Evolutionary conservation across 129 eudicot genomes (phyloP), one percentile per base, ranked within the genome.

Genomic region (Tagetes erecta): DNA sequence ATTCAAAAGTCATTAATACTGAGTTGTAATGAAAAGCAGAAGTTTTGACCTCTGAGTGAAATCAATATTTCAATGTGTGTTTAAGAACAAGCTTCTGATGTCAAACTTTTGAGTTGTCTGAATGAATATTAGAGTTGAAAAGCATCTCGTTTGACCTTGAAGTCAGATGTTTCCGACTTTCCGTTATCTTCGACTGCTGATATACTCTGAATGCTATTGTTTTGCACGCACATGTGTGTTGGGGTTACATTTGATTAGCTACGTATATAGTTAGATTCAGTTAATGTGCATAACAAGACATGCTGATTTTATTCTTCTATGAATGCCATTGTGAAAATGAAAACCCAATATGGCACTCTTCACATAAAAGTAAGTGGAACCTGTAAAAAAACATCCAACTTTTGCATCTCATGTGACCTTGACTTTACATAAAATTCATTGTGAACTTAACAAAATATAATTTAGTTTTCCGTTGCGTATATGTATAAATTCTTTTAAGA

Each of bases 311-410:
- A 11, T 13, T 39, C 80, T 62, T 62, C 10, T 62, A 35, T 81
- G 74, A 83, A 94, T 97, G 97, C 97, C 34, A 94, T 94, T 30
- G 76, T 90, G 79, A 91, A 86, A 71, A 72, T 93, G 85, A 90
- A 86, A 59, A 93, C 98, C 6, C 75, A 86, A 52, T 66, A 83
- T 46, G 98, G 98, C 10, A 76, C 84, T 37, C 87, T 90, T 80
- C 97, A 77, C 83, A 90, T 90, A 70, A 88, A 90, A 83, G 98
- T 94, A 79, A 75, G 89, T 72, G 49, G 30, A 68, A 37, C 33
- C 41, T 34, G 44, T 36, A 11, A 63, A 78, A 64, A 38, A 36
- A 20, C 63, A 13, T 78, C 11, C 71, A 49, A 38, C 37, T 27
- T 50, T 78, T 71, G 38, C 55, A 78, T 37, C 47, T 62, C 58